Conservation (phyloP, 305 asterid genomes). For the Fraxinus nigra region DNA sequence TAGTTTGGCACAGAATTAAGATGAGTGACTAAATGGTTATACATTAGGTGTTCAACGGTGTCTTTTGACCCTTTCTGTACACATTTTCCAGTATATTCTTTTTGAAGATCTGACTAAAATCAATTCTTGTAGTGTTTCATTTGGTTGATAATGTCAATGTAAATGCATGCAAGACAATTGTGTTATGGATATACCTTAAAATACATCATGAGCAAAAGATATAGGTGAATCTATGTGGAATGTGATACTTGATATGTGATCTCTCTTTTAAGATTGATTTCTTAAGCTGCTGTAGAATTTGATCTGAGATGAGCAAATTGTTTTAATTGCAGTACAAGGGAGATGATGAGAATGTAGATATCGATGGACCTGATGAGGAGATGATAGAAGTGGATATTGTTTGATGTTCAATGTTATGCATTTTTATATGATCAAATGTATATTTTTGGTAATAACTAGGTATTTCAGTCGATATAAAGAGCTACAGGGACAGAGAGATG, state of each 20-base stretch:
- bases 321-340: conserved; percentile 62
- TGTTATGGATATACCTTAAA: neutral
- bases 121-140: neutral
- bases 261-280: neutral
- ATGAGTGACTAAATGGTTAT: neutral
- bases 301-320: conserved; percentile 23
- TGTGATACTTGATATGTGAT: neutral
- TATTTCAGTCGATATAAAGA: conserved; percentile 13
- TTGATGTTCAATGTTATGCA: conserved; percentile 23
- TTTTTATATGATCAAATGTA: neutral
- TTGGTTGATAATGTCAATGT: neutral
- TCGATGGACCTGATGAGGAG: conserved; percentile 63
- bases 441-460: conserved; percentile 16
- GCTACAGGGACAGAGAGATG: conserved; percentile 6
- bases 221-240: neutral
- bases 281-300: conserved; percentile 2
- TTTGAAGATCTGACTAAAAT: neutral
- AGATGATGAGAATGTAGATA: conserved; percentile 48
- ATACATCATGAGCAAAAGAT: neutral
- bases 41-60: neutral
- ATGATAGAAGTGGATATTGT: conserved; percentile 62
- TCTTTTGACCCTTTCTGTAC: neutral
- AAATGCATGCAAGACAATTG: neutral
- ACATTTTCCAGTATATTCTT: neutral
- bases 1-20: neutral